Base-by-base conservation (phyloP, 805 yeast species). In the Pichia scutulata region DNA sequence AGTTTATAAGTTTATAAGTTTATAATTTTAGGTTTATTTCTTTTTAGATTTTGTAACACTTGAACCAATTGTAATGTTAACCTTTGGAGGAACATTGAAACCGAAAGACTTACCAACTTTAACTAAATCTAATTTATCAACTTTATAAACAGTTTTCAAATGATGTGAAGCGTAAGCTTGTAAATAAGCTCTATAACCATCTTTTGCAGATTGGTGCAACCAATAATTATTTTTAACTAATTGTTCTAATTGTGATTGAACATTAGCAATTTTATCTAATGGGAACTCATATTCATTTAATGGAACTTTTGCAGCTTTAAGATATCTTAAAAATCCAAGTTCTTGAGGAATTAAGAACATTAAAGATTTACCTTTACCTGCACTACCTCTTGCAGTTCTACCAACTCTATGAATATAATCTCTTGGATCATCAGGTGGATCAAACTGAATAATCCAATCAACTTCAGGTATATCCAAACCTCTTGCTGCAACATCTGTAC, bases 341-440 rank as follows among this genome's bases (percentile, higher is more conserved):
- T 93, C 99, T 41, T 80, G 81, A 42, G 99, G 99, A 9, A 92
- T 84, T 66, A 93, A 76, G 69, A 93, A 93, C 98, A 93, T 90
- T 55, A 93, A 74, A 10, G 96, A 88, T 70, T 84, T 87, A 61
- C 99, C 99, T 65, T 83, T 84, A 51, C 96, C 98, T 45, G 78
- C 65, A 22, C 84, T 71, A 57, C 95, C 96, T 75, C 99, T 84
- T 37, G 99, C 99, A 25, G 99, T 93, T 76, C 99, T 84, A 58
- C 99, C 99, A 37, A 93, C 99, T 70, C 99, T 82, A 73, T 93
- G 99, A 59, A 93, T 93, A 68, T 93, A 93, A 71, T 93, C 98
- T 72, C 98, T 83, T 70, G 99, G 99, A 72, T 93, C 99, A 84
- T 93, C 99, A 67, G 99, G 99, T 50, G 99, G 99, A 69, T 93